phyloP scores from a whole-genome alignment of 768 basidiomycete species.

The Russula sp. region DNA sequence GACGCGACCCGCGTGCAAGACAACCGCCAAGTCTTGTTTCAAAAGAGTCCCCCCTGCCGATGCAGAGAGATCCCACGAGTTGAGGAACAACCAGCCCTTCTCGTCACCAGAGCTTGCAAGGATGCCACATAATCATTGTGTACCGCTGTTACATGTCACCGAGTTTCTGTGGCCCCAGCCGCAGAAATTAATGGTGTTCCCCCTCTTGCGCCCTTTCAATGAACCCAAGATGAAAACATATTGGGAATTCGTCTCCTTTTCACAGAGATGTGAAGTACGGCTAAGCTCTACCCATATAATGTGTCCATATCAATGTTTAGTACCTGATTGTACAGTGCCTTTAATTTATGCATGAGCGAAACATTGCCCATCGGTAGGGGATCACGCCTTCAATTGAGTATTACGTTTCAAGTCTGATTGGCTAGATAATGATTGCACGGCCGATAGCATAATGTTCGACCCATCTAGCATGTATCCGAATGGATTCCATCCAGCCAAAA shows the following conservation, averaged over 20 bases:
- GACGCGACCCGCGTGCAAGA: slow-evolving; percentile 8
- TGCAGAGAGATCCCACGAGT: slow-evolving; percentile 4
- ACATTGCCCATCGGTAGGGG: too few species aligned
- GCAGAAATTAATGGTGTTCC: too few species aligned
- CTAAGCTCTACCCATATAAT: too few species aligned
- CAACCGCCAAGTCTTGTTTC: slow-evolving; percentile 7
- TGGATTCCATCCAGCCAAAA: slow-evolving; percentile 26
- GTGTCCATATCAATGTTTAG: background rate
- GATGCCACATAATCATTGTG: slow-evolving; percentile 27
- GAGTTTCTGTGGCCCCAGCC: too few species aligned
- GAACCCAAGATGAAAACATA: too few species aligned
- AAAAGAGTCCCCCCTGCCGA: slow-evolving; percentile 10
- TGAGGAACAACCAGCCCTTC: slow-evolving; percentile 6
- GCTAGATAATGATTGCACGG: slow-evolving; percentile 12
- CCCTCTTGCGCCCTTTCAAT: too few species aligned
- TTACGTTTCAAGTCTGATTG: background rate
- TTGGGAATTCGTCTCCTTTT: slow-evolving; percentile 31
- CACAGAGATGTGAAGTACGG: slow-evolving; percentile 31
- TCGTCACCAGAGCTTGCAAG: slow-evolving; percentile 17
- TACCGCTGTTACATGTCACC: too few species aligned
- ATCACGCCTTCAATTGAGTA: background rate
- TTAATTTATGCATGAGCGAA: slow-evolving; percentile 24
- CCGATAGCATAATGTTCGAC: slow-evolving; percentile 27
- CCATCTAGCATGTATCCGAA: slow-evolving; percentile 25
- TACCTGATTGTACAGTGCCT: slow-evolving; percentile 20